Conservation (phyloP, 169 alveolate genomes). For the Eimeria nieschulzi region DNA sequence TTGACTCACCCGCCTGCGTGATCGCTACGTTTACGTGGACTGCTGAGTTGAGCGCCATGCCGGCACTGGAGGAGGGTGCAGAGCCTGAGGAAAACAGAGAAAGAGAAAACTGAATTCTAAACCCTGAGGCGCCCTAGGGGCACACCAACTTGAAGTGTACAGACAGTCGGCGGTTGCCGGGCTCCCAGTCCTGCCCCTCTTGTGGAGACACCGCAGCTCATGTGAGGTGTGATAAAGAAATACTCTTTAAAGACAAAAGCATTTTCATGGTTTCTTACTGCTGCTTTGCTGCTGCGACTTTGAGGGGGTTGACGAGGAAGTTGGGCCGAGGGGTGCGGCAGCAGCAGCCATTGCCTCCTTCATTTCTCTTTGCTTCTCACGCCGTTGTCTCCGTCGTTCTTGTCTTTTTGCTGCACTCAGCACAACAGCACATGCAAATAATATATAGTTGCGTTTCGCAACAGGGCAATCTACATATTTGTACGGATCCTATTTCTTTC, state of each 20-base stretch:
- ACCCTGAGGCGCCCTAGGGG: too few relatives aligned
- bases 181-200: too few relatives aligned
- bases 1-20: constrained; percentile 3
- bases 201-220: too few relatives aligned
- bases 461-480: too few relatives aligned
- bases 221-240: too few relatives aligned
- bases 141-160: too few relatives aligned
- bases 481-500: too few relatives aligned
- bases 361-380: constrained; percentile 30
- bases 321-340: constrained; percentile 1
- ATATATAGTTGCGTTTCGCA: too few relatives aligned
- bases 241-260: neutral
- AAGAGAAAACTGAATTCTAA: too few relatives aligned
- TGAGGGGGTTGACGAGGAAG: neutral
- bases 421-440: too few relatives aligned
- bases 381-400: constrained; percentile 1
- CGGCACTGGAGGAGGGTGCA: neutral
- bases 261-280: neutral
- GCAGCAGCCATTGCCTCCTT: constrained; percentile 19
- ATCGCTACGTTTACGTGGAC: neutral
- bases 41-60: neutral
- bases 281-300: neutral
- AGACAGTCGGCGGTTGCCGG: too few relatives aligned
- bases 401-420: neutral
- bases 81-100: neutral